Conservation (phyloP, 768 basidiomycete species). For the Galerina sulciceps region DNA sequence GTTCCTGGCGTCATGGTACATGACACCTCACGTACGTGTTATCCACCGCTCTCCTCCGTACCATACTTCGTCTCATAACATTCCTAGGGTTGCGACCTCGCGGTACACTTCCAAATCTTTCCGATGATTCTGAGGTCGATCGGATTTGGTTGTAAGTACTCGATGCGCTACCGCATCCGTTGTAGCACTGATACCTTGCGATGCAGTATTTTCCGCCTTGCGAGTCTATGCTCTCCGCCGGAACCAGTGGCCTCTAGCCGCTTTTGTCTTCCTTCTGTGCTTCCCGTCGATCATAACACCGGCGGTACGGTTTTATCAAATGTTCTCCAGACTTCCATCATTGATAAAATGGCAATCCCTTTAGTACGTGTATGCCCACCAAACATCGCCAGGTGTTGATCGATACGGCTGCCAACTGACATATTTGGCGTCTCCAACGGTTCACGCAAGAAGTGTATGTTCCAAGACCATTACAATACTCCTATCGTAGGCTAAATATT, state of each 20-base stretch:
- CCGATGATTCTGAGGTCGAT: constrained; percentile 32
- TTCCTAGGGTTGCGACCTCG: constrained; percentile 30
- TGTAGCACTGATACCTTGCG: background rate
- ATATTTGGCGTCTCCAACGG: constrained; percentile 10
- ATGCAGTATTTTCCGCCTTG: constrained; percentile 33
- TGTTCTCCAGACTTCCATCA: background rate
- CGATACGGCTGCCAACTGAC: constrained; percentile 12
- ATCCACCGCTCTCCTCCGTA: background rate
- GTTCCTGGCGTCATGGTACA: constrained; percentile 35
- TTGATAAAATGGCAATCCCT: background rate
- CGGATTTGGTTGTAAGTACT: constrained; percentile 20
- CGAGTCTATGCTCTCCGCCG: constrained; percentile 31
- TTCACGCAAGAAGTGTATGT: constrained; percentile 15
- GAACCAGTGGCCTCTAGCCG: constrained; percentile 26
- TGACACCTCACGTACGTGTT: constrained; percentile 31
- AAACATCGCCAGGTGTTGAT: constrained; percentile 13
- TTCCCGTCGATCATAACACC: constrained; percentile 31
- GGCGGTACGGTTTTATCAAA: constrained; percentile 17
- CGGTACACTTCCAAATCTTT: constrained; percentile 34
- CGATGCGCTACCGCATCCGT: background rate
- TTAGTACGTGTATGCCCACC: constrained; percentile 19
- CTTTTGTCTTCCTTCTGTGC: constrained; percentile 28
- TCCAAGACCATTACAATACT: background rate
- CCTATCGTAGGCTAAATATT: no score
- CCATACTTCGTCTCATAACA: background rate